Base-by-base conservation (phyloP, 257 asterid genomes). In the Nicotiana sylvestris region DNA sequence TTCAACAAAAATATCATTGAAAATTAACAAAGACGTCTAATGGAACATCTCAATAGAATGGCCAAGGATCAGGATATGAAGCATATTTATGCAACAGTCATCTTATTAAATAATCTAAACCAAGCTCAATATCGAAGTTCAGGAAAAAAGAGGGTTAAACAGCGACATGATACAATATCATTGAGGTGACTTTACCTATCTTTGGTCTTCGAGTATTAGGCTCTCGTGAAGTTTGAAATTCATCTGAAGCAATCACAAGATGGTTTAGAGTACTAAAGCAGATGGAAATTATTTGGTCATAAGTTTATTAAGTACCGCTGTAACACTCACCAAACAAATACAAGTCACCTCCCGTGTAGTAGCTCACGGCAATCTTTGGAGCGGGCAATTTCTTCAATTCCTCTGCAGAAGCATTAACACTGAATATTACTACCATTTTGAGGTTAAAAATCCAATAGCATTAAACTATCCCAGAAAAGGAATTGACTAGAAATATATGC, bases 301-400 rank as follows among this genome's bases (percentile, higher is more conserved):
- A 74, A 79, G 58, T 21, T 6, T 3, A 35, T 30, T 29, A 51
- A 53, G 64, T 15, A 30, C 1, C 57, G 3, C 10, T 80, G 5
- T 29, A 37, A 37, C 43, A 82, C 97, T 89, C 82, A 96, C 99
- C 99, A 69, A 96, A 96, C 91, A 96, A 90, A 89, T 96, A 94
- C 46, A 96, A 85, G 88, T 96, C 97, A 12, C 93, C 98, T 89
- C 89, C 92, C 0, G 98, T 96, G 89, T 96, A 93, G 90, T 94
- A 94, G 84, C 72, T 91, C 85, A 94, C 94, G 5, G 98, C 98
- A 77, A 94, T 90, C 39, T 85, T 87, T 51, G 98, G 87, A 46
- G 98, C 90, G 46, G 98, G 97, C 83, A 91, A 37, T 66, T 84
- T 87, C 91, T 90, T 92, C 89, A 94, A 80, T 88, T 92, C 90